Conservation (phyloP, 2,329 filamentous ascomycete genomes). For the Colletotrichum sojae region DNA sequence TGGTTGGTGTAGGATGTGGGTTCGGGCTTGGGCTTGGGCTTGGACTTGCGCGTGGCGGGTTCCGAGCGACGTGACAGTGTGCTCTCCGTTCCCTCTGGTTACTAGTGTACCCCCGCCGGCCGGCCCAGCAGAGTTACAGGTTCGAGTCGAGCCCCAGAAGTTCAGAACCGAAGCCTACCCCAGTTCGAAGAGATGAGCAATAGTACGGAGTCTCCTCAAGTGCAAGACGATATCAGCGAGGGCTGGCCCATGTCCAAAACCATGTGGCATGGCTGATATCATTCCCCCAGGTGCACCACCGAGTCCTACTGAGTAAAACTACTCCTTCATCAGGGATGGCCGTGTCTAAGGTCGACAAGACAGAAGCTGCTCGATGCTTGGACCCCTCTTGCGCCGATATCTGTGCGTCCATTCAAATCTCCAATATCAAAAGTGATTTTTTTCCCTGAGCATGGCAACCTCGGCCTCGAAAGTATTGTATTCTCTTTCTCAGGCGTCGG, state of each 20-base stretch:
- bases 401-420: no score
- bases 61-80: conserved; percentile 33
- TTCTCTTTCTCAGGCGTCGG: no score
- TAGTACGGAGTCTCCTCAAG: not conserved
- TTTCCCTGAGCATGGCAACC: no score
- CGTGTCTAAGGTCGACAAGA: conserved; percentile 8
- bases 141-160: conserved; percentile 7
- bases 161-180: conserved; percentile 36
- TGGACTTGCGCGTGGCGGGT: conserved; percentile 27
- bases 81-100: conserved; percentile 10
- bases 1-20: conserved; percentile 24
- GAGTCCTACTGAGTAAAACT: conserved; percentile 1
- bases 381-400: no score
- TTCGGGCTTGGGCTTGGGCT: conserved; percentile 27
- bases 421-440: no score
- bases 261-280: conserved; percentile 38
- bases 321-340: conserved; percentile 13
- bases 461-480: no score
- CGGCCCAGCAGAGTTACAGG: conserved; percentile 15
- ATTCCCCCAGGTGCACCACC: conserved; percentile 24
- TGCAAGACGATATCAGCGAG: not conserved
- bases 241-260: conserved; percentile 35
- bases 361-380: no score
- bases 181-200: conserved; percentile 27
- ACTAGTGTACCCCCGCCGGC: not conserved